These are phyloP conservation scores for Penicillium sp. DNA, from an alignment of 2,329 filamentous ascomycete species.

Conservation along the genomic window DNA sequence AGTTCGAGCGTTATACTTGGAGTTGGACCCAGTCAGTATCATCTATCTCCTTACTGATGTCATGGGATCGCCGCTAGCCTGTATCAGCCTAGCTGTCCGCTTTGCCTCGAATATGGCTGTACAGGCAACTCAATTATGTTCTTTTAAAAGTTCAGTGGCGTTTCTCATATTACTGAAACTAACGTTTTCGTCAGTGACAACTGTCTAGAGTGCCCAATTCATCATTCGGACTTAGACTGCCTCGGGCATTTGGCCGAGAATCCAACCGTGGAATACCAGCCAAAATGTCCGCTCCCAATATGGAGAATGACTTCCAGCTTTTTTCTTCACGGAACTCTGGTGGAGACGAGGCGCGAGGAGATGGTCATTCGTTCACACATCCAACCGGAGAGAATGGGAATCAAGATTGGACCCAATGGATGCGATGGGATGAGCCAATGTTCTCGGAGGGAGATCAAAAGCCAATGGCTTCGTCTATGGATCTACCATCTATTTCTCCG, in stretches of 20 bases:
- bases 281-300: constrained; percentile 20
- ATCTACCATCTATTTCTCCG: constrained; percentile 23
- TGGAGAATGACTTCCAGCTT: constrained; percentile 30
- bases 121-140: constrained; percentile 1
- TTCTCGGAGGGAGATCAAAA: constrained; percentile 25
- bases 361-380: constrained; percentile 10
- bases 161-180: neutral
- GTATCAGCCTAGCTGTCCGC: neutral
- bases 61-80: constrained; percentile 1
- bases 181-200: constrained; percentile 8
- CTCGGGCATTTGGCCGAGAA: neutral
- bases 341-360: constrained; percentile 15
- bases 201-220: neutral
- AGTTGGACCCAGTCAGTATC: constrained; percentile 9
- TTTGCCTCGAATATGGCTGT: neutral
- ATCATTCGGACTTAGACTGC: neutral
- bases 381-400: constrained; percentile 22
- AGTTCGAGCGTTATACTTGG: neutral
- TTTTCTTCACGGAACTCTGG: constrained; percentile 23
- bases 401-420: constrained; percentile 41
- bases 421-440: constrained; percentile 38
- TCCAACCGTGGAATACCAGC: constrained; percentile 12
- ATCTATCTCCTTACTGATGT: neutral
- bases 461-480: constrained; percentile 18
- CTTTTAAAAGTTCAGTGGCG: neutral